These are phyloP conservation scores for Zizania latifolia DNA, from an alignment of 176 grass and related monocot species.

Conservation along the genomic window DNA sequence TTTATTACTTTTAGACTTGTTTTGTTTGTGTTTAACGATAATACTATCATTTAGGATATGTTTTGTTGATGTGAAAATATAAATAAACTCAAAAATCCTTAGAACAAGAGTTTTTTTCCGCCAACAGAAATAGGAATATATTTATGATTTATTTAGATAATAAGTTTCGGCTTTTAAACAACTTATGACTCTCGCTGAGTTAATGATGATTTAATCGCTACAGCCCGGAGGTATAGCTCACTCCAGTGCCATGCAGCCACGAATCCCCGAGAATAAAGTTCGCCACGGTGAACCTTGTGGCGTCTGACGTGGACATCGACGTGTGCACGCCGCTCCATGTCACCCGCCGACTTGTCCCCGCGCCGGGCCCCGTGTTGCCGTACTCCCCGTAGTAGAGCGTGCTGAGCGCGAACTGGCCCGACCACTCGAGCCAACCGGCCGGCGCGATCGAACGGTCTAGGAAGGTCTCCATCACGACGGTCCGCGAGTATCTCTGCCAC, in stretches of 20 bases:
- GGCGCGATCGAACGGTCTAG: slow-evolving; percentile 41
- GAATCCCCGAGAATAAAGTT: slow-evolving; percentile 54
- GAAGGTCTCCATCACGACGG: slow-evolving; percentile 42
- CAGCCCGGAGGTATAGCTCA: slow-evolving; percentile 46
- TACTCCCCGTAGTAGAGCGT: slow-evolving; percentile 85
- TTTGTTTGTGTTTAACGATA: too few species aligned
- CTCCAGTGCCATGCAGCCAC: slow-evolving; percentile 44
- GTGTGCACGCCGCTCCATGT: slow-evolving; percentile 47
- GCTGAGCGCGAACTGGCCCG: slow-evolving; percentile 28
- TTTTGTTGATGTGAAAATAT: too few species aligned
- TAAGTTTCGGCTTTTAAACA: too few species aligned
- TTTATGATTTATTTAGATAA: too few species aligned
- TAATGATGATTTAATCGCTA: too few species aligned
- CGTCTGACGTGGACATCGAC: slow-evolving; percentile 33
- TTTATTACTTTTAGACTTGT: too few species aligned
- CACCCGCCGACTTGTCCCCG: slow-evolving; percentile 29
- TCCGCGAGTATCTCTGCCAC: slow-evolving; percentile 54
- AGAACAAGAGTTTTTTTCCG: too few species aligned
- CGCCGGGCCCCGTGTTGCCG: slow-evolving; percentile 40
- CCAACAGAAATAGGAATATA: too few species aligned
- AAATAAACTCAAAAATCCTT: too few species aligned
- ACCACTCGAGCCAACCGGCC: slow-evolving; percentile 56
- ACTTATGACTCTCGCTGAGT: too few species aligned
- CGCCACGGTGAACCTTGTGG: slow-evolving; percentile 43
- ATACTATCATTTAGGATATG: too few species aligned